Evolutionary conservation across 371 early-diverging fungal species (phyloP), one percentile per base, ranked within the genome.

Genomic region (Dipsacomyces acuminosporus): DNA sequence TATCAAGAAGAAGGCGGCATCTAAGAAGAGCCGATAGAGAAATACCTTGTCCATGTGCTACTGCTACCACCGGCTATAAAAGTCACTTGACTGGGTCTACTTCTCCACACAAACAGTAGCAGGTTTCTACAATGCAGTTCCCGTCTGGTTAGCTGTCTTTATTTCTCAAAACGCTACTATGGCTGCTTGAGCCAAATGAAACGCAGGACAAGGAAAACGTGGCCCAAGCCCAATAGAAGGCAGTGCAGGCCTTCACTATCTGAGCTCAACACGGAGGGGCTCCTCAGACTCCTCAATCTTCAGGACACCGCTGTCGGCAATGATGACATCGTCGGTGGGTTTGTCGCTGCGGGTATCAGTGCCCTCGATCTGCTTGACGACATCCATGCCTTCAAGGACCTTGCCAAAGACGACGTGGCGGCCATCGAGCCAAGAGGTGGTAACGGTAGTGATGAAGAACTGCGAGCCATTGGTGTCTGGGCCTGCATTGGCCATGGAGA

Each of bases 361-460:
- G 45, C 61, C 52, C 74, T 94, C 96, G 54, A 99, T 82, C 57
- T 73, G 76, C 49, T 80, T 72, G 62, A 97, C 85, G 40, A 96
- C 77, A 24, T 91, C 88, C 67, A 81, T 64, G 53, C 97, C 97
- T 63, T 88, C 82, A 54, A 82, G 63, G 15, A 99, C 98, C 41
- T 75, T 48, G 51, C 99, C 99, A 75, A 99, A 99, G 41, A 99
- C 99, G 54, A 94, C 95, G 82, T 99, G 99, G 83, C 93, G 94
- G 60, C 91, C 91, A 80, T 99, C 97, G 71, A 99, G 87, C 96
- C 96, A 95, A 34, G 82, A 45, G 22, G 88, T 85, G 75, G 75
- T 74, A 44, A 61, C 71, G 3, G 71, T 70, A 6, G 73, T 73
- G 26, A 75, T 82, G 60, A 82, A 83, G 80, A 98, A 97, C 81